Conservation (phyloP, 1,284 basidiomycete genomes). For the Ceratobasidium sp. region DNA sequence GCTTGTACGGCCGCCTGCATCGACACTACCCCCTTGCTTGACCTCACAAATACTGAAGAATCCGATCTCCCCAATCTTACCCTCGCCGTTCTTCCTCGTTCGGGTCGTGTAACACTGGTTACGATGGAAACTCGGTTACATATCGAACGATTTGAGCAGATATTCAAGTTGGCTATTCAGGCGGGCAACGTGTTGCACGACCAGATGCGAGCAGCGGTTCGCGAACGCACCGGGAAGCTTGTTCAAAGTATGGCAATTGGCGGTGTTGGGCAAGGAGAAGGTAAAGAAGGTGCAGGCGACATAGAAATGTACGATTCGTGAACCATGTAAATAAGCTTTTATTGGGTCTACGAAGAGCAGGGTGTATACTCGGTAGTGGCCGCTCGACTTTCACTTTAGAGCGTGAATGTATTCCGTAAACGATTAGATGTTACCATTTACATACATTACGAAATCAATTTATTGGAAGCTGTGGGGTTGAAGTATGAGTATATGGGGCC, state of each 20-base stretch:
- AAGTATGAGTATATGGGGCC: neutral
- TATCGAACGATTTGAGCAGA: conserved; percentile 91
- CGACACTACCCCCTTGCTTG: conserved; percentile 82
- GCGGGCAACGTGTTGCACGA: conserved; percentile 82
- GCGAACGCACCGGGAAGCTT: conserved; percentile 72
- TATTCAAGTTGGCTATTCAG: conserved; percentile 83
- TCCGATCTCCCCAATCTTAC: conserved; percentile 89
- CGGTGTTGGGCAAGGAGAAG: conserved; percentile 15
- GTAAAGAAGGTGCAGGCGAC: conserved; percentile 23
- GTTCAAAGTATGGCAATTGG: conserved; percentile 56
- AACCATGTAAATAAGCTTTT: neutral
- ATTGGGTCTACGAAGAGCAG: too few relatives aligned
- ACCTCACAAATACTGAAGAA: conserved; percentile 91
- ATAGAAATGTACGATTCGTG: conserved; percentile 38
- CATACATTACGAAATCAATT: neutral
- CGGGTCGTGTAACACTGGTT: conserved; percentile 86
- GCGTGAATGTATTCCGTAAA: too few relatives aligned
- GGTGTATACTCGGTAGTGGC: too few relatives aligned
- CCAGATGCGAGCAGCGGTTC: conserved; percentile 86
- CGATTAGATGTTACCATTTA: too few relatives aligned
- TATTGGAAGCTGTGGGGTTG: conserved; percentile 20
- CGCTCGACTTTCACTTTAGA: too few relatives aligned
- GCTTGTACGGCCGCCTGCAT: conserved; percentile 86
- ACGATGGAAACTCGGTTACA: conserved; percentile 96
- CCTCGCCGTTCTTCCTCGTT: conserved; percentile 88